phyloP scores from a whole-genome alignment of 257 asterid species.

The Capsicum baccatum region DNA sequence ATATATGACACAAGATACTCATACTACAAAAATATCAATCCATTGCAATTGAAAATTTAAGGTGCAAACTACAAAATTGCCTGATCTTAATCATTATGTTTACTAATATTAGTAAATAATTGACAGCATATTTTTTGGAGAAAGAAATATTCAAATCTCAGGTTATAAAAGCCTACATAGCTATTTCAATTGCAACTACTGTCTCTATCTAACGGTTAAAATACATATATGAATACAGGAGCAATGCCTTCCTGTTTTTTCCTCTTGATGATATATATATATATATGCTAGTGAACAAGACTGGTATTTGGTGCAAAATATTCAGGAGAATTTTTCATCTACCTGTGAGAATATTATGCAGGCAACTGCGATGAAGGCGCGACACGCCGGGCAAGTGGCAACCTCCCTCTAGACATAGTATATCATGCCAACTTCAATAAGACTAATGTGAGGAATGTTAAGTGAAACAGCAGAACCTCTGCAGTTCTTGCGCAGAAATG shows the following conservation, averaged over 20 bases:
- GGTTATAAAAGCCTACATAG: neutral
- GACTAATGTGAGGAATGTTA: slow-evolving; percentile 93
- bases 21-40: neutral
- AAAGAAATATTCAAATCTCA: neutral
- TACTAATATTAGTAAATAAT: neutral
- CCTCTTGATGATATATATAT: neutral
- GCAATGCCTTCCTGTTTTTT: neutral
- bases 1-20: neutral
- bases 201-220: neutral
- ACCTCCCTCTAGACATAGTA: slow-evolving; percentile 62
- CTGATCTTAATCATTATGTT: neutral
- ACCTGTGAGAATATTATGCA: slow-evolving; percentile 1
- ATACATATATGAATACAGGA: neutral
- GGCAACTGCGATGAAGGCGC: neutral
- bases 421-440: slow-evolving; percentile 95
- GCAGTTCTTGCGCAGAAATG: slow-evolving; percentile 89
- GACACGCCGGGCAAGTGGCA: neutral
- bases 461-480: slow-evolving; percentile 89
- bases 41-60: neutral
- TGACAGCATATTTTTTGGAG: neutral
- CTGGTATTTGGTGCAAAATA: neutral
- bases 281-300: neutral
- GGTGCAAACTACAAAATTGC: neutral
- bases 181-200: neutral
- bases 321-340: neutral